Evolutionary conservation across 306 rosid genomes (phyloP).

Genomic region (Notholithocarpus densiflorus): DNA sequence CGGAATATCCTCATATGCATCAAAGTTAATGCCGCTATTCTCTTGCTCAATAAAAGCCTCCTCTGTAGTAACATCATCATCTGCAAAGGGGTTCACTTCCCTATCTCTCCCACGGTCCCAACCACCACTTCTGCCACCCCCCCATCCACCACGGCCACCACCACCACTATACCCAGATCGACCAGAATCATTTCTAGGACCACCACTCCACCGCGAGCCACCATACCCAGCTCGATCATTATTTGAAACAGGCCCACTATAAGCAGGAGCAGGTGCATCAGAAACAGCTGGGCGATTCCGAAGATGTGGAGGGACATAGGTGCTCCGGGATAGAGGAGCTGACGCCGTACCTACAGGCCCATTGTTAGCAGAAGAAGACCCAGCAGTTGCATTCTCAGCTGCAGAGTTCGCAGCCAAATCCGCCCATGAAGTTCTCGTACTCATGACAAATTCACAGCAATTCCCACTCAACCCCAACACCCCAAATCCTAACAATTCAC

Average conservation of each 20-base stretch:
- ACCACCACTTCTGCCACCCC: constrained; percentile 54
- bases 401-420: constrained; percentile 85
- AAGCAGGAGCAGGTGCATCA: constrained; percentile 39
- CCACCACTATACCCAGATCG: constrained; percentile 51
- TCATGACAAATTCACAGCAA: constrained; percentile 31
- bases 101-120: constrained; percentile 73
- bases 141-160: constrained; percentile 46
- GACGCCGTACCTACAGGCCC: constrained; percentile 27
- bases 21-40: constrained; percentile 66
- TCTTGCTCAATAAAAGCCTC: constrained; percentile 47
- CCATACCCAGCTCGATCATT: constrained; percentile 37
- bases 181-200: constrained; percentile 41
- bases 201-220: constrained; percentile 48
- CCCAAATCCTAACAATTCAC: constrained; percentile 1
- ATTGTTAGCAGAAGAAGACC: constrained; percentile 36
- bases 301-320: constrained; percentile 86
- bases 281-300: constrained; percentile 55
- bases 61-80: constrained; percentile 51
- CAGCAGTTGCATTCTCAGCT: constrained; percentile 58
- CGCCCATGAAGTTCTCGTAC: constrained; percentile 90
- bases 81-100: constrained; percentile 71
- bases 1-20: constrained; percentile 84
- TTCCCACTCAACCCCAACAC: constrained; percentile 8
- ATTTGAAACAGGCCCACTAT: constrained; percentile 31
- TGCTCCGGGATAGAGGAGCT: constrained; percentile 36